Base-by-base conservation (phyloP, 371 early-diverging fungal species). In the Lichtheimia ornata region DNA sequence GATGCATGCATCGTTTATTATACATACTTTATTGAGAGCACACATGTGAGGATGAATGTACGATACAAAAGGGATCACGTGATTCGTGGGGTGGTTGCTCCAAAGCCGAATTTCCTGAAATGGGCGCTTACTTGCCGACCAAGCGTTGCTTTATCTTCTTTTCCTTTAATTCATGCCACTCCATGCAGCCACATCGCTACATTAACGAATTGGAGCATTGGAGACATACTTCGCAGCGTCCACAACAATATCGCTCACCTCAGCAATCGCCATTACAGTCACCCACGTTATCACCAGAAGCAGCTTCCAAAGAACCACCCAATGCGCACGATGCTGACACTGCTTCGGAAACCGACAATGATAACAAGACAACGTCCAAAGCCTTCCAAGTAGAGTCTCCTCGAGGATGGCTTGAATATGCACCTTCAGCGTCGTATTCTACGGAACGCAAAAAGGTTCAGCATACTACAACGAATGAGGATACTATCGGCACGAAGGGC, bases 191-290 rank as follows among this genome's bases (percentile, higher is more conserved):
- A 20, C 64, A 61, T 24, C 58, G 53, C 14, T 55, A 57, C 50
- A 56, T 61, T 41, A 63, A 68, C 59, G 69, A 68, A 50, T 43
- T 68, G n/a, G 64, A 63, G 27, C 68, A 68, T 61, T 68, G 68
- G 68, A 63, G 68, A 41, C 62, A 40, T 24, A 56, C 53, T 20
- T 54, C 68, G 20, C 63, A 67, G 25, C 30, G 63, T 47, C 64
- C 64, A n/a, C 56, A 52, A 22, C 60, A 59, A 4, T 57, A 47
- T 30, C 12, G 22, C 25, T 51, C 53, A 12, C 27, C 20, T 42
- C 7, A 56, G 14, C 22, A 40, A 11, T 40, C 52, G 18, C 51
- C 53, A 17, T 18, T 28, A 14, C 40, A 22, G 25, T 57, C 55
- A 14, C 49, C 61, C 12, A 53, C 41, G 11, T 27, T 49, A 49